A percentile compares a stretch with the other conserved stretches of the same genome.
Conservation (phyloP, 208 protist genomes). For the Crithidia bombi region DNA sequence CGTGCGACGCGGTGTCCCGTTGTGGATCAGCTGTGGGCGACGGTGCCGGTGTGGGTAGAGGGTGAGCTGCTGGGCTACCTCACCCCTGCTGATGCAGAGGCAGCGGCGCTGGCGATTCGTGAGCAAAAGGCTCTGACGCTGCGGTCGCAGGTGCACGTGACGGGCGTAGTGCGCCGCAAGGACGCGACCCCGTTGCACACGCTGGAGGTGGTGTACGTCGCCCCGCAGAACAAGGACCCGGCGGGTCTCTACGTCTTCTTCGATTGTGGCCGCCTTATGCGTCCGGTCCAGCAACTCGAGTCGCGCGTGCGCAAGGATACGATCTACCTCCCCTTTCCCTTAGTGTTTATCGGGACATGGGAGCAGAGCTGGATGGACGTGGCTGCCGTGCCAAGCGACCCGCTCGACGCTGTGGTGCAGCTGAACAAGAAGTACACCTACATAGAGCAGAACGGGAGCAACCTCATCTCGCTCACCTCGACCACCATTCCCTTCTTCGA, state of each 20-base stretch:
- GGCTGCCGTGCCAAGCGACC: slow-evolving; percentile 87
- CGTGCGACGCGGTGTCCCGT: slow-evolving; percentile 24
- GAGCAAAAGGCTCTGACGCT: slow-evolving; percentile 57
- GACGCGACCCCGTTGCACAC: slow-evolving; percentile 63
- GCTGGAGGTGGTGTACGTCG: slow-evolving; percentile 83
- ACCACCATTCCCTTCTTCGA: slow-evolving; percentile 99
- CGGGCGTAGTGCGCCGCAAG: slow-evolving; percentile 64
- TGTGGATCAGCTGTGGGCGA: slow-evolving; percentile 59
- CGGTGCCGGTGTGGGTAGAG: slow-evolving; percentile 93
- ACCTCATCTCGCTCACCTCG: slow-evolving; percentile 97
- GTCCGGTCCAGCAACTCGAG: slow-evolving; percentile 94
- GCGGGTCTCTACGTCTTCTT: slow-evolving; percentile 92
- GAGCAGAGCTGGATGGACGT: slow-evolving; percentile 99
- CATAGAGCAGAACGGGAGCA: slow-evolving; percentile 95
- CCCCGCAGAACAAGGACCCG: slow-evolving; percentile 71
- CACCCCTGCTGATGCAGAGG: slow-evolving; percentile 49
- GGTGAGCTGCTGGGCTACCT: slow-evolving; percentile 91
- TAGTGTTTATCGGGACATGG: slow-evolving; percentile 95
- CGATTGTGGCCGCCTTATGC: slow-evolving; percentile 93
- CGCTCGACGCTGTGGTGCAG: slow-evolving; percentile 78
- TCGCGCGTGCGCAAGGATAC: slow-evolving; percentile 42
- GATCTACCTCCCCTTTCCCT: slow-evolving; percentile 61
- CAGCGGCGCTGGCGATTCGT: slow-evolving; percentile 47
- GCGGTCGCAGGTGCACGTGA: slow-evolving; percentile 52
- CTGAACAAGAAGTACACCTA: slow-evolving; percentile 91